Conservation (phyloP, 2,329 filamentous ascomycete genomes). For the Zymoseptoria ardabiliae region DNA sequence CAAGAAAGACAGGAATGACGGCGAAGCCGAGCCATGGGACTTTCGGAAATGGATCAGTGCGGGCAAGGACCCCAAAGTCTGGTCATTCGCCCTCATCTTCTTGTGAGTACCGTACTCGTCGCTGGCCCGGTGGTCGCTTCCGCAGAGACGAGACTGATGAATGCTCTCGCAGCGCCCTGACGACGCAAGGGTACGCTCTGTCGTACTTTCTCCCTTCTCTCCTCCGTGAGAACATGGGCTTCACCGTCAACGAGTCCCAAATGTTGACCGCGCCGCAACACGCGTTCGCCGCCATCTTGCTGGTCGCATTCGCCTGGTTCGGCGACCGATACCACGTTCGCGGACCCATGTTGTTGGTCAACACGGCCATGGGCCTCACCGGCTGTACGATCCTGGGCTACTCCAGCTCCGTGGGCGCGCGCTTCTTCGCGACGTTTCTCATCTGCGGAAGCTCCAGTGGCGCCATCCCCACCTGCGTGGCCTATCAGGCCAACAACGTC, state of each 20-base stretch:
- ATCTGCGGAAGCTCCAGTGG: slow-evolving; percentile 65
- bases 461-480: slow-evolving; percentile 67
- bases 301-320: slow-evolving; percentile 52
- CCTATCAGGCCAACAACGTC: slow-evolving; percentile 80
- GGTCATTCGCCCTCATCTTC: slow-evolving; percentile 47
- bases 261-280: slow-evolving; percentile 67
- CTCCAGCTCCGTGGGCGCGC: slow-evolving; percentile 46
- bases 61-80: slow-evolving; percentile 41
- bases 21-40: slow-evolving; percentile 20
- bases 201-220: slow-evolving; percentile 76
- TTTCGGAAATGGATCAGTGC: background rate
- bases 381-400: slow-evolving; percentile 69
- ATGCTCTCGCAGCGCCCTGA: slow-evolving; percentile 35
- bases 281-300: slow-evolving; percentile 55
- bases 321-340: slow-evolving; percentile 61
- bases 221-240: slow-evolving; percentile 55
- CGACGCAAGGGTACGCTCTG: slow-evolving; percentile 64
- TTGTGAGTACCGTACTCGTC: slow-evolving; percentile 32
- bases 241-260: slow-evolving; percentile 55
- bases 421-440: slow-evolving; percentile 70
- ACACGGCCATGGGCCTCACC: slow-evolving; percentile 55
- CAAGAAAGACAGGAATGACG: slow-evolving; percentile 32
- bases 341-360: slow-evolving; percentile 58
- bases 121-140: background rate
- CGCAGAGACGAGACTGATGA: background rate